Evolutionary conservation across 2,329 filamentous ascomycete species (phyloP), one percentile per base, ranked within the genome.

Genomic region (Phoma sp.): DNA sequence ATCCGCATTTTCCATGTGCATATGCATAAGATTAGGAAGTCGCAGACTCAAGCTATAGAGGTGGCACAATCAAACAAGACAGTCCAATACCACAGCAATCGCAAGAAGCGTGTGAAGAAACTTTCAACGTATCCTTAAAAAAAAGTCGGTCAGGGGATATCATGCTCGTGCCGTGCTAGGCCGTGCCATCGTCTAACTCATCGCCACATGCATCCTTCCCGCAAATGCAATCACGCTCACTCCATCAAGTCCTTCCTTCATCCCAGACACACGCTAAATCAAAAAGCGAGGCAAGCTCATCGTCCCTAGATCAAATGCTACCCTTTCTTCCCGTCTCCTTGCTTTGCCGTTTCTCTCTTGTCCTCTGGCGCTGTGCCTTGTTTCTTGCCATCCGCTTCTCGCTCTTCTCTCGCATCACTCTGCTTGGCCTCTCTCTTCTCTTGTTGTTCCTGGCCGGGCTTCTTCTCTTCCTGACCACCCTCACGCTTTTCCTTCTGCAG

Each of bases 141-240:
- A 17, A 17, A 13, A 48, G 33, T 12, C 15, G n/a, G 25, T 21
- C 32, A 39, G 33, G 51, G 38, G 44, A 54, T 43, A 54, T 48
- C 44, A 43, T 38, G 33, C 19, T 48, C 29, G 9, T 35, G 32
- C n/a, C 29, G 9, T 35, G 32, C 32, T 17, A 17, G n/a, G 25
- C 37, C 32, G 12, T 29, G 8, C 51, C 27, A 31, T 48, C 44
- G 33, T 45, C 12, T 12, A 12, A 24, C 40, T 31, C 31, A 31
- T 38, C 38, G 25, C 27, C 27, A 7, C 25, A 27, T 37, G 25
- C 24, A 38, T 15, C 4, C 12, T 27, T 22, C 24, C 25, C 13
- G 2, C 21, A 36, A 36, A 35, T 45, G 21, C 32, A 45, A 22
- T 10, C 4, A 10, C 31, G 10, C 21, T 17, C 12, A 19, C 21